Conservation (phyloP, 345 rosid genomes). For the Syzygium aromaticum region DNA sequence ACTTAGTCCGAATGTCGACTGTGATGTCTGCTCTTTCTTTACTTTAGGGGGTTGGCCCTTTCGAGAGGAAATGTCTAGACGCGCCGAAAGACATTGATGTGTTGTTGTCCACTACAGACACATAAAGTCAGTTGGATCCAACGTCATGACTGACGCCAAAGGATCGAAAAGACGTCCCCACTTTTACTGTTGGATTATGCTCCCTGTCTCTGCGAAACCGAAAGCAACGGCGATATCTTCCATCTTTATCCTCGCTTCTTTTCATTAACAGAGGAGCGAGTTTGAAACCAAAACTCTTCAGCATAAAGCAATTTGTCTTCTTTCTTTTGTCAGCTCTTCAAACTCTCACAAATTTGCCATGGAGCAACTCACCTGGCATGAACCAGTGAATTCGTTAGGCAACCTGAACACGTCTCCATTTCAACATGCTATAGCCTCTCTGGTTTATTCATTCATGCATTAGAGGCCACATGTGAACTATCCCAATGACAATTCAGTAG, state of each 20-base stretch:
- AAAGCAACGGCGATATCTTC: not conserved
- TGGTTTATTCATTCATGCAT: not conserved
- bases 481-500: not conserved
- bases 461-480: not conserved
- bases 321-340: not conserved
- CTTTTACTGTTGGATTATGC: not conserved
- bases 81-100: not conserved
- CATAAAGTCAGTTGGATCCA: not conserved
- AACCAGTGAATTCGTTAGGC: not conserved
- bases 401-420: not conserved
- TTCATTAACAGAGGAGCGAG: not conserved
- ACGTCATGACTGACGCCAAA: not conserved
- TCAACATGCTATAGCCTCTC: not conserved
- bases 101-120: accelerated
- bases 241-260: not conserved
- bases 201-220: not conserved
- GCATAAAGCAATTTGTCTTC: not conserved
- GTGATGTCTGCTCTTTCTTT: not conserved
- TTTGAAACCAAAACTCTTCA: not conserved
- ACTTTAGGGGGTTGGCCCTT: not conserved
- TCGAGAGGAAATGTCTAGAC: not conserved
- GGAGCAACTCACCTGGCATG: not conserved
- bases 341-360: not conserved
- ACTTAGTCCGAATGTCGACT: not conserved
- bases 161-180: not conserved